Evolutionary conservation across 2,329 filamentous ascomycete species (phyloP).

Genomic region (Colletotrichum magnum): DNA sequence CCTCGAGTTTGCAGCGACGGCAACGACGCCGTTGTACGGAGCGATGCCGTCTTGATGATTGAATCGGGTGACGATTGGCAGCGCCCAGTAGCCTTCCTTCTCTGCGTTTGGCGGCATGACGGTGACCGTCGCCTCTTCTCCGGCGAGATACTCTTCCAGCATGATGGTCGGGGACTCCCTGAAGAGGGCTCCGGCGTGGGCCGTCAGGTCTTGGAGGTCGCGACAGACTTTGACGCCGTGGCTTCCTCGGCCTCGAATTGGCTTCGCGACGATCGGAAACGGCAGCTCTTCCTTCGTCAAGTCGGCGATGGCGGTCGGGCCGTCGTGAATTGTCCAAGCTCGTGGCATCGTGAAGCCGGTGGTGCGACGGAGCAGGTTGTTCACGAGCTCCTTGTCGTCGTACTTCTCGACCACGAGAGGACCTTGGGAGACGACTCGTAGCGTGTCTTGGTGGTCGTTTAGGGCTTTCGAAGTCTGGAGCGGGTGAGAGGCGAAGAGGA

Average conservation of each 20-base stretch:
- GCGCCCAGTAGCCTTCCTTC: constrained; percentile 49
- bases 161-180: constrained; percentile 55
- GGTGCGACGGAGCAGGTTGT: constrained; percentile 54
- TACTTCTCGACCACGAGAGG: constrained; percentile 62
- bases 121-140: not conserved
- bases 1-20: constrained; percentile 62
- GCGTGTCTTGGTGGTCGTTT: constrained; percentile 44
- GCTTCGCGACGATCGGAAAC: constrained; percentile 62
- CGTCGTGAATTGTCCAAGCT: constrained; percentile 50
- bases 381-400: constrained; percentile 66
- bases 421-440: constrained; percentile 61
- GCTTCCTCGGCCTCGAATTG: constrained; percentile 63
- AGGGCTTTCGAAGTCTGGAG: constrained; percentile 58
- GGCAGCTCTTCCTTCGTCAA: constrained; percentile 4
- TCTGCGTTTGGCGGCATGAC: constrained; percentile 61
- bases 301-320: not conserved
- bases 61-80: constrained; percentile 61
- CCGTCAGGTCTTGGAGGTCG: constrained; percentile 46
- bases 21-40: constrained; percentile 63
- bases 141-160: constrained; percentile 57
- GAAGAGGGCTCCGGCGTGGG: constrained; percentile 53
- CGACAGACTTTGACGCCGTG: constrained; percentile 64
- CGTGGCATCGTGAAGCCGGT: constrained; percentile 56
- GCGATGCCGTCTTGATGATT: constrained; percentile 63
- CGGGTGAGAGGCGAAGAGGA: constrained; percentile 63